A percentile compares a stretch with the other conserved stretches of the same genome.
Conservation (phyloP, 1,284 basidiomycete species). For the Lignosus rhinocerotis region DNA sequence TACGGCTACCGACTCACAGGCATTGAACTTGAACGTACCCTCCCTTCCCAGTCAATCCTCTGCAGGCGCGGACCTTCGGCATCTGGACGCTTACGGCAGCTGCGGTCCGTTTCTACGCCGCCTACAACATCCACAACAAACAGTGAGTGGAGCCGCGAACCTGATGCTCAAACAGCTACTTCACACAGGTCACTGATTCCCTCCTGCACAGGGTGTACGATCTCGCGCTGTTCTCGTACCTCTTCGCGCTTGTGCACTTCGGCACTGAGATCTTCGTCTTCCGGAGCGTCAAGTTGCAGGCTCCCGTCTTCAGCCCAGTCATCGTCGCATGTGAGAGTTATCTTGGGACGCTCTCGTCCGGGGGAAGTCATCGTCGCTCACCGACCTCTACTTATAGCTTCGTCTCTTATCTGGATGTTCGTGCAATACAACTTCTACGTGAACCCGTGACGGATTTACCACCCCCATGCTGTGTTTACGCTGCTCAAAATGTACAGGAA, state of each 20-base stretch:
- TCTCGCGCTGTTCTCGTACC: constrained; percentile 84
- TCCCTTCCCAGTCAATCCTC: constrained; percentile 63
- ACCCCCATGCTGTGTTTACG: neutral
- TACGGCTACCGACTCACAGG: neutral
- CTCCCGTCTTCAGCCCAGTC: constrained; percentile 74
- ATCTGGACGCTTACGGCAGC: constrained; percentile 88
- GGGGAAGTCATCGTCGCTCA: neutral
- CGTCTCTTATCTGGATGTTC: constrained; percentile 82
- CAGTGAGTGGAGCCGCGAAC: constrained; percentile 49
- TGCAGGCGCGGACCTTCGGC: constrained; percentile 87
- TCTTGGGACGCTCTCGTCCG: neutral
- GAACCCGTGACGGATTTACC: constrained; percentile 32
- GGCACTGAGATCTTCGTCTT: constrained; percentile 84
- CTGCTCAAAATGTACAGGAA: neutral
- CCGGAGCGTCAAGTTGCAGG: constrained; percentile 69
- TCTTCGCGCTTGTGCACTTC: constrained; percentile 91
- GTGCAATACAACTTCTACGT: constrained; percentile 74
- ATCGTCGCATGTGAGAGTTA: constrained; percentile 81
- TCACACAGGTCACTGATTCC: neutral
- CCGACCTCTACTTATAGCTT: constrained; percentile 42
- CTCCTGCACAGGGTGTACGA: constrained; percentile 74
- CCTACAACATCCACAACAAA: constrained; percentile 83
- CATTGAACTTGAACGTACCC: neutral
- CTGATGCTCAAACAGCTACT: neutral
- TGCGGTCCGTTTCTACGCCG: constrained; percentile 79